These are phyloP conservation scores for Globisporangium cystogenes DNA, from an alignment of 352 stramenopile genomes.

Conservation along the genomic window DNA sequence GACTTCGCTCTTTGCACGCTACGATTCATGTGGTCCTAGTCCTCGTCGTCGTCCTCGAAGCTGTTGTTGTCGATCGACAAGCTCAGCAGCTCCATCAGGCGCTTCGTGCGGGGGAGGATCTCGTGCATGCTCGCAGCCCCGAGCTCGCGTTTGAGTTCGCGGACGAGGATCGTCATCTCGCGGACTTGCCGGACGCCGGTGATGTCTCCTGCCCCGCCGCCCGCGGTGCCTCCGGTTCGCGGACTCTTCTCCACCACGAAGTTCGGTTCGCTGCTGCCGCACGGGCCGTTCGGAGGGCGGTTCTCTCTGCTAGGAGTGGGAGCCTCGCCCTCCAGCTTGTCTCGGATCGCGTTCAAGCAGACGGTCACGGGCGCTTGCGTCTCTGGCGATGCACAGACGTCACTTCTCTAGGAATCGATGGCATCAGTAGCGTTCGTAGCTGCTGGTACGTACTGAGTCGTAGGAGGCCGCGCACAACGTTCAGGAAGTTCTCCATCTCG, in stretches of 20 bases:
- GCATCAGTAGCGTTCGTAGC: too few species aligned
- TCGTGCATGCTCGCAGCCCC: constrained; percentile 66
- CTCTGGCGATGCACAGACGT: constrained; percentile 25
- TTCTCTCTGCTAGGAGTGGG: constrained; percentile 2
- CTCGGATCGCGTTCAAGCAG: constrained; percentile 45
- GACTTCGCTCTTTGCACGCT: background rate
- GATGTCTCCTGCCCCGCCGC: constrained; percentile 17
- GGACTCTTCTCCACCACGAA: constrained; percentile 56
- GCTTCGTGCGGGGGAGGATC: constrained; percentile 68
- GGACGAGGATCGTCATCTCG: constrained; percentile 62
- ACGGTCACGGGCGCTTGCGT: constrained; percentile 35
- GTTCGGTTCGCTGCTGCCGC: constrained; percentile 25
- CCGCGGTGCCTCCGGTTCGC: background rate
- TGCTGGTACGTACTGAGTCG: constrained; percentile 42
- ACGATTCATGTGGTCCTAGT: background rate
- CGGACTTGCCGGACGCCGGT: constrained; percentile 66
- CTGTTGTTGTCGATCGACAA: constrained; percentile 49
- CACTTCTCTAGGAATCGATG: too few species aligned
- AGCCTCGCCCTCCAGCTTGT: constrained; percentile 21
- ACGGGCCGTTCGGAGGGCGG: constrained; percentile 1
- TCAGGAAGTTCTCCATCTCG: constrained; percentile 84
- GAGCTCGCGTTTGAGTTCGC: constrained; percentile 74
- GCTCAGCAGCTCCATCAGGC: constrained; percentile 79
- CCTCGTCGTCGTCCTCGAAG: constrained; percentile 10
- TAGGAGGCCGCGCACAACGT: constrained; percentile 47